Evolutionary conservation across 2,329 filamentous ascomycete genomes (phyloP), one percentile per base, ranked within the genome.

Genomic region (Colletotrichum simmondsii): DNA sequence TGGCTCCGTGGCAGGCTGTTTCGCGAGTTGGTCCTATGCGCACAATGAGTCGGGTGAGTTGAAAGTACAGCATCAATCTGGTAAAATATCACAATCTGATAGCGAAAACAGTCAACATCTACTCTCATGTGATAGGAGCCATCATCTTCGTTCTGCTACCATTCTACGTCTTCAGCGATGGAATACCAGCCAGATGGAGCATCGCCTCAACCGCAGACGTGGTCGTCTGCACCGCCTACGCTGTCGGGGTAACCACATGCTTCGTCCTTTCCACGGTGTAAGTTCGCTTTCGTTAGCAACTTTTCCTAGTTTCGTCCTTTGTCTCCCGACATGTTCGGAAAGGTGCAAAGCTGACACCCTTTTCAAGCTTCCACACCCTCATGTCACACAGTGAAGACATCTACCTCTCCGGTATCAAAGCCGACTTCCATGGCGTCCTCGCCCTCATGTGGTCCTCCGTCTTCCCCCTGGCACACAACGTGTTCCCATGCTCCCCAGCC

Each of bases 351-450:
- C 42, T 14, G 5, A 46, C 22, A 3, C 16, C n/a, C 22, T 10
- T 10, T 0, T 35, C 12, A 26, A 88, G 87, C 6, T 92, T 88
- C 75, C 90, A 92, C 77, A 88, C 87, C 2, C 83, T 91, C 62
- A 85, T 86, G 74, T 88, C 87, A 68, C 90, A 92, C 75, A 89
- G 86, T 63, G 81, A 85, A 8, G 76, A 80, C 6, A 83, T 88
- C 16, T 85, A 85, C 49, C 81, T 81, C 12, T 84, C 88, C 71
- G 89, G 89, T 6, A 89, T 91, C 73, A 87, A 89, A 76, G 80
- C 92, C 32, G 91, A 92, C 77, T 90, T 91, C 75, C 85, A 90
- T 56, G 90, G 90, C 8, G 89, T 92, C 56, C 85, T 92, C 2
- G 82, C 89, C 7, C 79, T 92, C 71, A 92, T 92, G 80, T 92